Evolutionary conservation across 306 rosid genomes (phyloP), one percentile per base, ranked within the genome.

Genomic region (Castanea mollissima): DNA sequence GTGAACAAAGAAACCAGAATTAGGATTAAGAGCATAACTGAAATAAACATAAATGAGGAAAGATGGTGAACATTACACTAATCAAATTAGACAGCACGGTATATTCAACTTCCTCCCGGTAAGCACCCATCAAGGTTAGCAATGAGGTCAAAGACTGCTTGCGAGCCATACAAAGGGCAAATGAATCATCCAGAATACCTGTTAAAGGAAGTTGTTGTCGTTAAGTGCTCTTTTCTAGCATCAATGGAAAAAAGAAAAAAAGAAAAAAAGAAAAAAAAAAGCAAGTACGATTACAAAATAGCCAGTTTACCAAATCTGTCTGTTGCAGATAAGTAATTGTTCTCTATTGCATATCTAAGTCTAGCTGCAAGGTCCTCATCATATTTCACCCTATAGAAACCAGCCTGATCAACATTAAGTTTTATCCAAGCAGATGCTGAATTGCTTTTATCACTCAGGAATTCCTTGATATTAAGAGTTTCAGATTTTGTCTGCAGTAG

Each of bases 371-470:
- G 97, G 56, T 75, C 74, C 77, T 84, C 92, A 46, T 94, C 97
- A 83, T 94, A 94, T 70, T 94, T 92, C 90, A 94, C 98, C 86
- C 98, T 81, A 86, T 94, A 94, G 81, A 94, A 92, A 80, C 98
- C 98, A 82, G 98, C 31, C 88, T 94, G 98, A 59, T 91, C 97
- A 86, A 92, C 97, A 84, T 94, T 92, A 81, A 94, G 82, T 82
- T 94, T 94, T 84, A 92, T 85, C 97, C 97, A 94, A 76, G 81
- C 57, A 79, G 78, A 68, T 25, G 10, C 55, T 55, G 81, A 74
- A 75, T 38, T 84, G 67, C 70, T 81, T 65, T 51, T 46, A 62
- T 80, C 83, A 82, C 87, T 81, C 31, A 85, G 63, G 55, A 82
- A 76, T 75, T 91, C 92, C 65, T 85, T 87, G 58, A 87, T 57